Percentiles rank a stretch among this genome's conserved stretches.
Evolutionary conservation across 2,329 filamentous ascomycete genomes (phyloP).

Genomic region (Stagonosporopsis cucurbitacearum): DNA sequence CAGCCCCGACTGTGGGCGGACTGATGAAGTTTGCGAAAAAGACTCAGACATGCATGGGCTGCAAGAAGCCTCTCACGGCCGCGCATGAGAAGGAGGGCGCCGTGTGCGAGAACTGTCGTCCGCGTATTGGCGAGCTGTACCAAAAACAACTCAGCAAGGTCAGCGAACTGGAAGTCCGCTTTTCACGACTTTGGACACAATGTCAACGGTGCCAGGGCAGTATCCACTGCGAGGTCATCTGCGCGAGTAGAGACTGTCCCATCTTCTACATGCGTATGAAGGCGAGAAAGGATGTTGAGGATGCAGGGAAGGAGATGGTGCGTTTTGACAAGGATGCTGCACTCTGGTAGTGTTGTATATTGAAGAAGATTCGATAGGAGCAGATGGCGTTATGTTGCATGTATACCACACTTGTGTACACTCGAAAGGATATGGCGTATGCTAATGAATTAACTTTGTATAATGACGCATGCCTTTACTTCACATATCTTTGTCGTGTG

Average conservation of each 20-base stretch:
- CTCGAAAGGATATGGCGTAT: slow-evolving; percentile 2
- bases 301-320: slow-evolving; percentile 86
- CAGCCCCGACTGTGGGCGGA: slow-evolving; percentile 87
- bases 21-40: slow-evolving; percentile 99
- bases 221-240: slow-evolving; percentile 98
- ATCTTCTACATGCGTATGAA: slow-evolving; percentile 99
- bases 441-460: not conserved
- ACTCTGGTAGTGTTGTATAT: slow-evolving; percentile 59
- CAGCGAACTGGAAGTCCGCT: slow-evolving; percentile 90
- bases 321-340: slow-evolving; percentile 88
- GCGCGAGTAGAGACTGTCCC: slow-evolving; percentile 92
- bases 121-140: slow-evolving; percentile 89
- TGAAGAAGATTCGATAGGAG: not conserved
- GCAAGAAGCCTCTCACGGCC: slow-evolving; percentile 90
- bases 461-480: not conserved
- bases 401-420: slow-evolving; percentile 5
- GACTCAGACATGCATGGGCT: slow-evolving; percentile 97
- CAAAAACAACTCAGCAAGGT: slow-evolving; percentile 87
- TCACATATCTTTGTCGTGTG: not conserved
- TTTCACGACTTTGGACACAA: slow-evolving; percentile 94
- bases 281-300: slow-evolving; percentile 98
- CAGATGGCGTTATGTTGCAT: slow-evolving; percentile 7
- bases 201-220: slow-evolving; percentile 97
- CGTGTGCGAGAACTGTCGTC: slow-evolving; percentile 84
- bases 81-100: slow-evolving; percentile 83